Evolutionary conservation across 108 stramenopile species (phyloP), one percentile per base, ranked within the genome.

Genomic region (Cylindrotheca fusiformis): DNA sequence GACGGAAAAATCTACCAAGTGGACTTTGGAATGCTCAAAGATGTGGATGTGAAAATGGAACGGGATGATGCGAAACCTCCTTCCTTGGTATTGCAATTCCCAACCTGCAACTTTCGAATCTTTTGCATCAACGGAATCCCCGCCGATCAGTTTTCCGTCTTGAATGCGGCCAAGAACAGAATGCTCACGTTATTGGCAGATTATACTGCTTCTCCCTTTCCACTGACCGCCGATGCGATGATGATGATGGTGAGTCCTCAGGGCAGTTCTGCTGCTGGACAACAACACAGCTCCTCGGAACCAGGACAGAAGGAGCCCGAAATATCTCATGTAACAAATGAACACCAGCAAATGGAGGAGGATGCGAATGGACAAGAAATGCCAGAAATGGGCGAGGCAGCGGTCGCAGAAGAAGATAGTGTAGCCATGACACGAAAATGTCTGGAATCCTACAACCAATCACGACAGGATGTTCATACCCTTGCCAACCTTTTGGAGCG

Each of bases 41-140:
- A 63, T 53, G 45, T 63, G 14, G 32, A 63, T 21, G 1, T 59
- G 10, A 18, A 56, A 56, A 18, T 31, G 30, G 17, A 31, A 53
- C 30, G 26, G 6, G 4, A 14, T 27, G 45, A 8, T 3, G 14
- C 12, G 47, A 26, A 47, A n/a, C 58, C 60, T 30, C 33, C 69
- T n/a, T 71, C 17, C 47, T 14, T 71, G 30, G n/a, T 63, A 17
- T 22, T 71, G 2, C 60, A 71, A n/a, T 63, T 63, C 17, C 30
- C 46, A 27, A 36, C 32, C 0, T 63, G 60, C 23, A 20, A 48
- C 22, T 71, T 71, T 48, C 53, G 69, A 31, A 54, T 71, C 4
- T 71, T 71, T 56, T 60, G 33, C 46, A 0, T 56, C 26, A 32
- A 10, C 5, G 61, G 54, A 33, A 48, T 20, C 28, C 10, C 19